Base-by-base conservation (phyloP, 306 rosid species). In the Fragaria vesca region DNA sequence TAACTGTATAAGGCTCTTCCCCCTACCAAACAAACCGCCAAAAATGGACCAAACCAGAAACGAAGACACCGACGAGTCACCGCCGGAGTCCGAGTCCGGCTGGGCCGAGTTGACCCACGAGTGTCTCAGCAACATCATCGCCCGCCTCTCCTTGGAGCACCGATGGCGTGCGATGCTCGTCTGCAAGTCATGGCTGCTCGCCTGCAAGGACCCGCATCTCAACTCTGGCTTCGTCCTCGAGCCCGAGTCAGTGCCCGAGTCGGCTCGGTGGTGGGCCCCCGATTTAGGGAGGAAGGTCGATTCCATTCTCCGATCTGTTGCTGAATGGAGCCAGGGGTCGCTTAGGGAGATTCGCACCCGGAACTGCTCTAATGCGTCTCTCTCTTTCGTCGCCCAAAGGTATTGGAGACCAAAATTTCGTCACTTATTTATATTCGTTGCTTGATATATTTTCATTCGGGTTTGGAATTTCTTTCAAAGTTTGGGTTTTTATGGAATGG, bases 91-190 rank as follows among this genome's bases (percentile, higher is more conserved):
- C 42, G 75, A 43, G 6, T 36, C 78, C 8, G 90, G 83, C 46
- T 95, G 97, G 98, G 78, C 87, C 75, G 97, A 91, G 86, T 79
- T 95, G 88, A 92, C 96, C 78, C 87, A 71, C 12, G 97, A 88
- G 75, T 91, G 92, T 74, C 95, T 95, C 63, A 67, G 80, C 81
- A 86, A 87, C 87, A 88, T 95, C 86, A 81, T 95, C 66, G 78
- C 88, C 21, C 97, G 97, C 15, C 93, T 95, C 79, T 66, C 82
- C 87, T 16, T 80, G 5, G 87, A 86, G 78, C 90, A 91, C 16
- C 96, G 89, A 63, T 95, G 97, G 96, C 89, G 81, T 13, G 89
- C 93, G 4, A 87, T 89, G 91, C 70, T 95, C 2, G 91, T 87
- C 8, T 92, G 93, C 96, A 92, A 92, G 75, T 79, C 91, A 8